Conservation (phyloP, 495 filamentous ascomycete species). For the Penicillium lividum region DNA sequence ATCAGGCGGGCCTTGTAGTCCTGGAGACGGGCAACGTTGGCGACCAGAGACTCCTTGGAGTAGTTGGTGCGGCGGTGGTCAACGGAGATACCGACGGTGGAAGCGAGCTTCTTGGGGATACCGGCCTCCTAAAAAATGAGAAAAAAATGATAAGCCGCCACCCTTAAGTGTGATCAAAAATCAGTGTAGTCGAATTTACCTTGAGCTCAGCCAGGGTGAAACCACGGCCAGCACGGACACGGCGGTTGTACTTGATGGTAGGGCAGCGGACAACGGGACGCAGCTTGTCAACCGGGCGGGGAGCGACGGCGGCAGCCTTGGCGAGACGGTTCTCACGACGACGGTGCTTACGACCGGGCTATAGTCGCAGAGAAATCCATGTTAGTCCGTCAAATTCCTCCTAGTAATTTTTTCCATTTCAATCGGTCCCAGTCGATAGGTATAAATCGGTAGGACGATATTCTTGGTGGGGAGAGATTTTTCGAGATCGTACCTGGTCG, state of each 20-base stretch:
- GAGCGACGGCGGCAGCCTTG: slow-evolving; percentile 92
- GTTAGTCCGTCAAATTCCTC: slow-evolving; percentile 32
- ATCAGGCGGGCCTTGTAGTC: slow-evolving; percentile 93
- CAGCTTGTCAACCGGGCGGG: slow-evolving; percentile 95
- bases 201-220: slow-evolving; percentile 97
- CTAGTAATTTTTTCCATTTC: slow-evolving; percentile 16
- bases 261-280: slow-evolving; percentile 94
- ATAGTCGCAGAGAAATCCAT: slow-evolving; percentile 28
- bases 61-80: slow-evolving; percentile 96
- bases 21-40: slow-evolving; percentile 94
- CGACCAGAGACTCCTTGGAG: slow-evolving; percentile 85
- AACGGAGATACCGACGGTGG: slow-evolving; percentile 94
- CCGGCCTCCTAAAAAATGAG: slow-evolving; percentile 71
- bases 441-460: slow-evolving; percentile 16
- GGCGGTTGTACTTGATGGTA: slow-evolving; percentile 97
- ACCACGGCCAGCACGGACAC: slow-evolving; percentile 91
- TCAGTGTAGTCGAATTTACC: slow-evolving; percentile 55
- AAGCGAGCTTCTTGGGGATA: slow-evolving; percentile 90
- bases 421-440: slow-evolving; percentile 17
- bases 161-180: background rate
- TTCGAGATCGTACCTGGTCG: slow-evolving; percentile 80
- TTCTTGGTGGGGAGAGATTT: slow-evolving; percentile 18
- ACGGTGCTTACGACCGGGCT: slow-evolving; percentile 93
- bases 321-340: slow-evolving; percentile 84
- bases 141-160: slow-evolving; percentile 13